A percentile compares a stretch with the other conserved stretches of the same genome.
Evolutionary conservation across 169 alveolate species (phyloP).

Genomic region (Cryptosporidium xiaoi): DNA sequence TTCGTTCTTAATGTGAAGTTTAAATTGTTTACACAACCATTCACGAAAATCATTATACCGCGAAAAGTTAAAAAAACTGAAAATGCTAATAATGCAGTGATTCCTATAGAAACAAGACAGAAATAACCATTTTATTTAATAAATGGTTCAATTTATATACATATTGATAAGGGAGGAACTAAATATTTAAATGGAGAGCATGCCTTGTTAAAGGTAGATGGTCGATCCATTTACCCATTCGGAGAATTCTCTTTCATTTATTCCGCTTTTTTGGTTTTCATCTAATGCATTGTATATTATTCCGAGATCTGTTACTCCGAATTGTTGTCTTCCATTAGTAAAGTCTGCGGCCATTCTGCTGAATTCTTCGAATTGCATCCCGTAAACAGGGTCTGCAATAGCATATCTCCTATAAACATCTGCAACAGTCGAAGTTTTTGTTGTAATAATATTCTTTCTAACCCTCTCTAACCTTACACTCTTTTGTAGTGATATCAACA

Average conservation of each 20-base stretch:
- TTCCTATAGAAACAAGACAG: neutral
- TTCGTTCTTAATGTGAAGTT: neutral
- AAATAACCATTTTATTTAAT: neutral
- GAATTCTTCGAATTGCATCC: conserved; percentile 92
- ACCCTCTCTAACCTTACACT: conserved; percentile 89
- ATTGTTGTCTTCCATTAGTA: conserved; percentile 88
- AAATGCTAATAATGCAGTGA: neutral
- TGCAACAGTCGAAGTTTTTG: conserved; percentile 86
- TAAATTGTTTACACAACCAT: neutral
- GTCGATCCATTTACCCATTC: conserved; percentile 89
- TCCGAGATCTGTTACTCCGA: conserved; percentile 88
- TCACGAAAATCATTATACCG: neutral
- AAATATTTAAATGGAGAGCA: neutral
- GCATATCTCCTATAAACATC: conserved; percentile 90
- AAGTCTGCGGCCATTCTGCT: conserved; percentile 90
- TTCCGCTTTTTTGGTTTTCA: conserved; percentile 90
- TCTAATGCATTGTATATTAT: conserved; percentile 89
- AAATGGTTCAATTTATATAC: neutral
- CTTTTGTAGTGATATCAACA: conserved; percentile 87
- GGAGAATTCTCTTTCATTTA: conserved; percentile 89
- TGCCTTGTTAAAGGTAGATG: conserved; percentile 13
- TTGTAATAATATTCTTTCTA: conserved; percentile 78
- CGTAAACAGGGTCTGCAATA: conserved; percentile 89
- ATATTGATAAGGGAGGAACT: neutral
- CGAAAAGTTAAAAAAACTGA: neutral